phyloP scores from a whole-genome alignment of 2,329 filamentous ascomycete species.

The Fusarium irregulare region DNA sequence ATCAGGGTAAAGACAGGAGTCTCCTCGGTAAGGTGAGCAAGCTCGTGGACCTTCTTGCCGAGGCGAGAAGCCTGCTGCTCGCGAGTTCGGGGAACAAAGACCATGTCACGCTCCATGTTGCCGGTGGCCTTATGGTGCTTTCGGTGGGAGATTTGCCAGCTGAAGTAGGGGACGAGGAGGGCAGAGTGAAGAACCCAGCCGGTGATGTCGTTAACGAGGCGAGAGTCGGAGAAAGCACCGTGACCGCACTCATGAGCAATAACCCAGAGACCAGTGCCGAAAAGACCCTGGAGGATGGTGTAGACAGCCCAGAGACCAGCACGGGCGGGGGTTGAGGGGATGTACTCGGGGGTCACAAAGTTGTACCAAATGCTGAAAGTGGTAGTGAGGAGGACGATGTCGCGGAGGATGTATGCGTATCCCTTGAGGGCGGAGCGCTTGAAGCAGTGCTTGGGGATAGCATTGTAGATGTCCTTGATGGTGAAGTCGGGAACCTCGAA shows the following conservation, averaged over 20 bases:
- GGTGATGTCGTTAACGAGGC: conserved; percentile 88
- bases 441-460: conserved; percentile 98
- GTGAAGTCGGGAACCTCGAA: conserved; percentile 95
- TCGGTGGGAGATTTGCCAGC: conserved; percentile 98
- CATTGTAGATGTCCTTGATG: conserved; percentile 96
- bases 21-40: conserved; percentile 92
- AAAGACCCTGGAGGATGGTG: conserved; percentile 88
- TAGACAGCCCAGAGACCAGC: conserved; percentile 72
- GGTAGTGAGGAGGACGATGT: conserved; percentile 75
- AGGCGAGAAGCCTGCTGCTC: conserved; percentile 81
- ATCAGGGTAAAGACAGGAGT: conserved; percentile 84
- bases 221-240: conserved; percentile 94
- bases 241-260: conserved; percentile 98
- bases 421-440: conserved; percentile 82
- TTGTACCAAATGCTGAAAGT: conserved; percentile 92
- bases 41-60: conserved; percentile 80
- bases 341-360: conserved; percentile 85
- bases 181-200: conserved; percentile 92
- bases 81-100: conserved; percentile 94
- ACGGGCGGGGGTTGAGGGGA: conserved; percentile 77
- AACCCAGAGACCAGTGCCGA: conserved; percentile 95
- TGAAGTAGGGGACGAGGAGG: conserved; percentile 96
- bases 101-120: conserved; percentile 98
- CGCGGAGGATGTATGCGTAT: conserved; percentile 85
- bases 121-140: conserved; percentile 99